phyloP scores from a whole-genome alignment of 2,329 filamentous ascomycete species.

The Diplodia corticola region DNA sequence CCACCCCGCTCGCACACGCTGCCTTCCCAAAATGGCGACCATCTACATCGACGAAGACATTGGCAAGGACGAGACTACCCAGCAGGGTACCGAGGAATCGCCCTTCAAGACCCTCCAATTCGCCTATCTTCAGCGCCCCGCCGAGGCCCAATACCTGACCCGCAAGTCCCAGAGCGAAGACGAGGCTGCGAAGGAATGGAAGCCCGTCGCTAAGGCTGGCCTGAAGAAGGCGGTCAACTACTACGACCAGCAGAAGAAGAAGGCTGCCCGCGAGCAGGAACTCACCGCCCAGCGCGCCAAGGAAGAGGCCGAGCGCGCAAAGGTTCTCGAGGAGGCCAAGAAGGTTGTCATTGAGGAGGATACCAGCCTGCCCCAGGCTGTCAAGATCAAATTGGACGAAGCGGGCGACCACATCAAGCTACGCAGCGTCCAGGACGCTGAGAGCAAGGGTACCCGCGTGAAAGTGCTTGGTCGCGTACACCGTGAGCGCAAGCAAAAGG shows the following conservation, averaged over 20 bases:
- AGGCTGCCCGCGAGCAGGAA: constrained; percentile 75
- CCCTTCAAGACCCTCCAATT: constrained; percentile 81
- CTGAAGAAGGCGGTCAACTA: constrained; percentile 80
- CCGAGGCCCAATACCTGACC: constrained; percentile 64
- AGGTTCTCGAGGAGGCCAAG: constrained; percentile 78
- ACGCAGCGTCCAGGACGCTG: constrained; percentile 51
- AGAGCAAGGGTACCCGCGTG: constrained; percentile 69
- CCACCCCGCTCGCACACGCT: background rate
- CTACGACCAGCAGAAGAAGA: constrained; percentile 77
- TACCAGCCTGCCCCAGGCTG: constrained; percentile 67
- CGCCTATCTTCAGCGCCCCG: constrained; percentile 71
- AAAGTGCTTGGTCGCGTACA: constrained; percentile 82
- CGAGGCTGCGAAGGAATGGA: constrained; percentile 68
- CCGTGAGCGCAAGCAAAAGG: constrained; percentile 77
- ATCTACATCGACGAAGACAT: constrained; percentile 80
- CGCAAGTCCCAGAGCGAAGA: constrained; percentile 64
- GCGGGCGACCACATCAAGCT: constrained; percentile 61
- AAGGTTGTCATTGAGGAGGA: constrained; percentile 73
- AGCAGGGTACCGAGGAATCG: constrained; percentile 67
- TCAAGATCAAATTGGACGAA: constrained; percentile 74
- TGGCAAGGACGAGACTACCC: constrained; percentile 67
- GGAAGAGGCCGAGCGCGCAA: constrained; percentile 68
- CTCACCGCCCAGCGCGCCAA: constrained; percentile 70
- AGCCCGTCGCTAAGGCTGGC: constrained; percentile 78
- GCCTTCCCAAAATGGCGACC: constrained; percentile 29